A percentile compares a stretch with the other conserved stretches of the same genome.
Evolutionary conservation across 106 monocot species (phyloP).

Genomic region (Triglochin maritima): DNA sequence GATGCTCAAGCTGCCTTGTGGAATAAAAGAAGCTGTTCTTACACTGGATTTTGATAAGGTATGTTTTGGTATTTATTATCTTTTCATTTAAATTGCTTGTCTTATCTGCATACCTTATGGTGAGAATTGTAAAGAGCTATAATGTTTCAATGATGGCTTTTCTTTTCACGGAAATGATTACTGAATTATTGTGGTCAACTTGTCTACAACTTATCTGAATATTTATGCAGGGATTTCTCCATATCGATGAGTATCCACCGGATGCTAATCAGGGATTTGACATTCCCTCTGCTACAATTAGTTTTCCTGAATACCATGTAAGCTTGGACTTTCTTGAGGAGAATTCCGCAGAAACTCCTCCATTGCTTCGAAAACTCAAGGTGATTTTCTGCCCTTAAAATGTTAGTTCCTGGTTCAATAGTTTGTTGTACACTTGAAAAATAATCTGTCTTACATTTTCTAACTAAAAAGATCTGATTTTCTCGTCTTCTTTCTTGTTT

Average conservation of each 20-base stretch:
- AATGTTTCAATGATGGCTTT: background rate
- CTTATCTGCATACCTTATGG: background rate
- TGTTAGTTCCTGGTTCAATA: no score
- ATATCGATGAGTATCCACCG: constrained; percentile 96
- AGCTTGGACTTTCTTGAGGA: constrained; percentile 35
- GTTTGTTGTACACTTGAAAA: no score
- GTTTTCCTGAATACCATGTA: constrained; percentile 58
- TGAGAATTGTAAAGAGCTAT: background rate
- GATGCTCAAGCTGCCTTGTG: constrained; percentile 67
- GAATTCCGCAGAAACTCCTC: constrained; percentile 18
- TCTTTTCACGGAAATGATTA: background rate
- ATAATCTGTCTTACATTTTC: background rate
- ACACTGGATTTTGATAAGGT: constrained; percentile 94
- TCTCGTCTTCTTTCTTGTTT: constrained; percentile 1
- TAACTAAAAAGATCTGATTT: background rate
- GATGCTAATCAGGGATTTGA: constrained; percentile 99
- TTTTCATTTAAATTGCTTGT: background rate
- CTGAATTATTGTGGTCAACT: no score
- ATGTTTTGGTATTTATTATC: background rate
- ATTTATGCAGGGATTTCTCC: constrained; percentile 69
- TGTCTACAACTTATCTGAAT: no score
- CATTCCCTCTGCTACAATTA: constrained; percentile 84
- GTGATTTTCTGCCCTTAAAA: constrained; percentile 14
- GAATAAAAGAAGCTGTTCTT: constrained; percentile 41
- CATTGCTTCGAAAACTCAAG: constrained; percentile 51